Evolutionary conservation across 768 basidiomycete genomes (phyloP), one percentile per base, ranked within the genome.

Genomic region (Boletus rufocinnamomeus): DNA sequence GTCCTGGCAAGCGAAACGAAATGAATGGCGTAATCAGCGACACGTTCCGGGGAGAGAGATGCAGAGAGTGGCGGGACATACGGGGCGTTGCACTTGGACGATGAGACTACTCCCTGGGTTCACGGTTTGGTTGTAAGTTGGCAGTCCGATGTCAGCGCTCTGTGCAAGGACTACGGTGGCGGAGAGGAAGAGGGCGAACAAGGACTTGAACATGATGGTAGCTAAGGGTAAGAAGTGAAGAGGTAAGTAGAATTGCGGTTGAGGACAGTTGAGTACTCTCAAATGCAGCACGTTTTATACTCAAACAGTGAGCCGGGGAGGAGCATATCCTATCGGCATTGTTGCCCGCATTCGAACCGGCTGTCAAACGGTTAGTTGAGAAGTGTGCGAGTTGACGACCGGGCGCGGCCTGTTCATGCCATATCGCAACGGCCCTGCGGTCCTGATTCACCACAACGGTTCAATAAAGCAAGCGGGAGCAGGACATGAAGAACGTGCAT

Each of bases 81-180:
- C 83, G 5, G 80, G 81, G 52, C 75, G 73, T 56, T 80, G 79
- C 8, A 85, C 64, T 59, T 82, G 77, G 4, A 84, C 78, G 4
- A 67, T 75, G 34, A 84, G 41, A 13, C 64, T 62, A 8, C 59
- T 64, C 6, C 83, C 83, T 30, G 77, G 60, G 9, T 38, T 50
- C 11, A 84, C 72, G 13, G 65, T 63, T 6, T 70, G 61, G 6
- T 64, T 45, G 23, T 7, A 11, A 1, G 34, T 28, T 2, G 84
- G 84, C 23, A 66, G 66, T 9, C 77, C 77, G 37, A 86, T 80
- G 16, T 17, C 27, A 4, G 71, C 73, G 10, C 57, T 56, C 58
- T 85, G 84, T 6, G 79, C 82, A 41, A 79, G 63, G 32, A 71
- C 76, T 21, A 70, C 50, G 19, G 72, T 63, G 30, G 70, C 66